Conservation (phyloP, 805 yeast genomes). For the Myxozyma neglecta region DNA sequence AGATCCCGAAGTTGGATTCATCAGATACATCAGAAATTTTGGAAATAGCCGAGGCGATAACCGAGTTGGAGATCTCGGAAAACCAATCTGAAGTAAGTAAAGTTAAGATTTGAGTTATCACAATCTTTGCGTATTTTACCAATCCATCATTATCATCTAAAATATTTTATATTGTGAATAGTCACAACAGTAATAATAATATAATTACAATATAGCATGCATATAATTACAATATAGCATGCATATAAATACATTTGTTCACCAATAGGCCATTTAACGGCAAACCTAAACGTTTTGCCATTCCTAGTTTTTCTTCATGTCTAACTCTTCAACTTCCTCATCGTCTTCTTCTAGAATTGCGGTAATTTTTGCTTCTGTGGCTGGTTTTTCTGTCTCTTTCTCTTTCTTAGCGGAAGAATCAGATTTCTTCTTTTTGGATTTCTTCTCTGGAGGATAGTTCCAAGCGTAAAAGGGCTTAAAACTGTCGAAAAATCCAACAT, state of each 20-base stretch:
- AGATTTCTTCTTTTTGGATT: constrained; percentile 13
- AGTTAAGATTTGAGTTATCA: not conserved
- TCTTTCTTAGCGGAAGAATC: not conserved
- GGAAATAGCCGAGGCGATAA: not conserved
- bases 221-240: not conserved
- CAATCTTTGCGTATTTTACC: not conserved
- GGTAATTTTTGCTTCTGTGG: not conserved
- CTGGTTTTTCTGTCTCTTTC: not conserved
- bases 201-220: not conserved
- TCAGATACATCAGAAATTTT: not conserved
- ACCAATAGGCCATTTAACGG: too few relatives aligned
- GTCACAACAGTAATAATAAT: not conserved
- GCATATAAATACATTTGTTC: not conserved
- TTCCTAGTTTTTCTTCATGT: constrained; percentile 2
- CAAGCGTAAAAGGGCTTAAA: constrained; percentile 87
- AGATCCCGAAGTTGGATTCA: not conserved
- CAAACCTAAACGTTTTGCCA: not conserved
- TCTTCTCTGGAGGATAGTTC: constrained; percentile 45
- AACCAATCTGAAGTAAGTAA: not conserved
- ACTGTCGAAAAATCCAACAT: constrained; percentile 89
- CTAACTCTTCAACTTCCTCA: constrained; percentile 9
- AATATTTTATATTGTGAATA: too few relatives aligned
- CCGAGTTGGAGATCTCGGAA: not conserved
- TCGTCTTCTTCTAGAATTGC: constrained; percentile 10
- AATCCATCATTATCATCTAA: not conserved